Percentiles rank a stretch among this genome's conserved stretches.
Conservation (phyloP, 23 red algal genomes). For the Pyropia yezoensis region DNA sequence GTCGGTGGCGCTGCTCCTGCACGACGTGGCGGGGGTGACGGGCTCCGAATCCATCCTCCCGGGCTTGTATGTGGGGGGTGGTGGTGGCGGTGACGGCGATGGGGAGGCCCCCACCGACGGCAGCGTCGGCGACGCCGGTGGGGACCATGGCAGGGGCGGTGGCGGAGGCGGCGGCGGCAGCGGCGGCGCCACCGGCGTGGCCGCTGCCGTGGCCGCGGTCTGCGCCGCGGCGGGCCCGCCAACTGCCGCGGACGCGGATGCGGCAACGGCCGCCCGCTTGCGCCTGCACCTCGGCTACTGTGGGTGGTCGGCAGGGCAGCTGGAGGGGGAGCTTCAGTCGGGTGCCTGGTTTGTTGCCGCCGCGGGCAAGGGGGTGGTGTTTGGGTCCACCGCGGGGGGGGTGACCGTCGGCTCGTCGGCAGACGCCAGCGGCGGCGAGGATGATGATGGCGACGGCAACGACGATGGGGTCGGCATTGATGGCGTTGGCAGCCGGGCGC, state of each 20-base stretch:
- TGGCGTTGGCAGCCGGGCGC: too few species aligned
- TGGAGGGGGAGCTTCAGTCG: conserved; percentile 32
- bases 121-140: background rate
- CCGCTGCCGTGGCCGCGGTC: background rate
- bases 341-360: conserved; percentile 37
- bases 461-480: too few species aligned
- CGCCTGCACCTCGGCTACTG: conserved; percentile 39
- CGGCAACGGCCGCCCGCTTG: background rate
- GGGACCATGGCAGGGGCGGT: background rate
- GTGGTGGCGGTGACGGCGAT: background rate
- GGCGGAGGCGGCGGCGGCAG: background rate
- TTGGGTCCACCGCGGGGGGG: background rate
- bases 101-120: background rate
- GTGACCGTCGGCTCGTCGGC: too few species aligned
- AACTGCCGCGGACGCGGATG: background rate
- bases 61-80: background rate
- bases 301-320: conserved; percentile 43
- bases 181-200: conserved; percentile 5
- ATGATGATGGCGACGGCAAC: too few species aligned
- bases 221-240: background rate
- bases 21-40: too few species aligned
- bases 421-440: too few species aligned
- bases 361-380: conserved; percentile 9
- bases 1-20: too few species aligned
- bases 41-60: background rate